Evolutionary conservation across 495 filamentous ascomycete species (phyloP).

Genomic region (Parathielavia appendiculata): DNA sequence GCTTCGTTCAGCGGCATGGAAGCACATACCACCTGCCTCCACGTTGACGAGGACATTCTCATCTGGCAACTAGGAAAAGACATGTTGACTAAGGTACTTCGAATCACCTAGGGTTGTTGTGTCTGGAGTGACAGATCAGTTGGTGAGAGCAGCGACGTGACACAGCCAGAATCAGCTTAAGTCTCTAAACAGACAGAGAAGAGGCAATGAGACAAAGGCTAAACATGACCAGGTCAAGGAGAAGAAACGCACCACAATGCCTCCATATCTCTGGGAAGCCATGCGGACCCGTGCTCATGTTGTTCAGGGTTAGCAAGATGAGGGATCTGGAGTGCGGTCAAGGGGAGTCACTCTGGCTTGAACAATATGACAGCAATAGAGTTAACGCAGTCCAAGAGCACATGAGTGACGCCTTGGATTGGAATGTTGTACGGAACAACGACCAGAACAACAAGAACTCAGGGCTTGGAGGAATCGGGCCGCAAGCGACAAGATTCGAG

Average conservation of each 20-base stretch:
- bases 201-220: not conserved
- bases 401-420: not conserved
- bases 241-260: conserved; percentile 8
- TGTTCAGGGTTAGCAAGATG: no score
- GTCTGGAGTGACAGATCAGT: no score
- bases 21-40: conserved; percentile 64
- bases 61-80: conserved; percentile 55
- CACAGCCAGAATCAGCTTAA: no score
- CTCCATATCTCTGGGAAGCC: conserved; percentile 18
- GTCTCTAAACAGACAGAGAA: no score
- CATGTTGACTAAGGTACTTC: conserved; percentile 54
- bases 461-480: no score
- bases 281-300: not conserved
- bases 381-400: not conserved
- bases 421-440: no score
- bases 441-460: no score
- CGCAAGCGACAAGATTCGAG: no score
- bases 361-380: no score
- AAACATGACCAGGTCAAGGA: not conserved
- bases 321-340: no score
- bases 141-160: no score
- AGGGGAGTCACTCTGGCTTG: no score
- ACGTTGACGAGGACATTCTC: conserved; percentile 58
- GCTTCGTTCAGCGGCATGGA: not conserved
- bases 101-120: conserved; percentile 57